Evolutionary conservation across 83 land plant genomes (phyloP), one percentile per base, ranked within the genome.

Genomic region (Diphasiastrum complanatum): DNA sequence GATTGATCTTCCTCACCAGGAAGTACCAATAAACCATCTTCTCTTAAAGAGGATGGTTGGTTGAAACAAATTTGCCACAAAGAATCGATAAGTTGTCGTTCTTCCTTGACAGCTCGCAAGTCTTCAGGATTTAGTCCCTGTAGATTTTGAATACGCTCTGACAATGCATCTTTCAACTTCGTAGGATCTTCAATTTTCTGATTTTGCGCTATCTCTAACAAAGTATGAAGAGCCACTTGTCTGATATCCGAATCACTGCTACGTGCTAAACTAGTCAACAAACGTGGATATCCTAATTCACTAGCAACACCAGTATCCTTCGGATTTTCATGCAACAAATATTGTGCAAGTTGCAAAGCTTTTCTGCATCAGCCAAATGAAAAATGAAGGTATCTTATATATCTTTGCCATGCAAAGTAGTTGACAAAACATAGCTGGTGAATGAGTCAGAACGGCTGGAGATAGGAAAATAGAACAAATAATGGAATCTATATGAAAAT

Each of bases 1-100:
- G n/a, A n/a, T n/a, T n/a, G n/a, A 8, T 74, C 87, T 73, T 95
- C 92, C 25, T 89, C 99, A n/a, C 83, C 99, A 2, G 99, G 83
- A 22, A 89, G 73, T 28, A 70, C 81, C 31, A 95, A 61, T 23
- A 95, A 78, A 1, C 99, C 99, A 38, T 79, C 75, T 49, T 81
- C 80, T 37, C 79, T 51, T n/a, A 95, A 81, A 28, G 69, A 55
- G 4, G 99, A 95, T 23, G 96, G 93, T 73, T 86, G 86, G n/a
- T 84, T 68, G 50, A 67, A 95, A 47, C 84, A 78, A 0, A 74
- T 51, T 12, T 59, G 76, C 96, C 97, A 95, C 24, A 95, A 67
- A n/a, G 85, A 70, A 55, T 95, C 97, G 22, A 89, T 75, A 52
- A 84, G 78, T 23, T 70, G 79, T 34, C 99, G 73, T 68, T 95